Evolutionary conservation across 495 filamentous ascomycete species (phyloP).

Genomic region (Beverwykella pulmonaria): DNA sequence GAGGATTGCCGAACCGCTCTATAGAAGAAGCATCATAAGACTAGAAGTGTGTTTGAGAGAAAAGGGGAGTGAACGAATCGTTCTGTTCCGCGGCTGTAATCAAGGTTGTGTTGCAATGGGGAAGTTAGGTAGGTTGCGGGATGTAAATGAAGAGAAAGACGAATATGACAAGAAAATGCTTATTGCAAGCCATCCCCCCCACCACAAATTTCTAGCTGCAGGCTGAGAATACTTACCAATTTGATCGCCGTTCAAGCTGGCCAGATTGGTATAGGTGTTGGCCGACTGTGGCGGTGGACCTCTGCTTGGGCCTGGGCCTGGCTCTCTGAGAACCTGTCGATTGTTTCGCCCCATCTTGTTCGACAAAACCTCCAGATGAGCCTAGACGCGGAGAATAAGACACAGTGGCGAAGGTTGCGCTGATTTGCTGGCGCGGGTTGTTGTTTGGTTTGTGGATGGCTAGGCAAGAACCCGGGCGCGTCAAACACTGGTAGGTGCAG

Average conservation of each 20-base stretch:
- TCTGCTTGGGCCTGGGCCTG: not conserved
- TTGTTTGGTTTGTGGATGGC: no score
- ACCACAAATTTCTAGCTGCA: not conserved
- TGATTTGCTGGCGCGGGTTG: no score
- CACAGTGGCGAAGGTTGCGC: no score
- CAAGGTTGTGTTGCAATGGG: not conserved
- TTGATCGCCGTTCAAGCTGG: not conserved
- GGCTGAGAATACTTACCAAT: not conserved
- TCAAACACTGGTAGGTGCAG: no score
- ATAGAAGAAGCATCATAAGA: not conserved
- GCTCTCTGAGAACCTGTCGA: not conserved
- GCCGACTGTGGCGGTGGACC: not conserved
- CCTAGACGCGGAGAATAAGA: no score
- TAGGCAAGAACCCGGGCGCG: no score
- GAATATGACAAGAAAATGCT: no score
- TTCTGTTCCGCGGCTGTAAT: no score
- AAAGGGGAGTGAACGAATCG: not conserved
- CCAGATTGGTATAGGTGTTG: not conserved
- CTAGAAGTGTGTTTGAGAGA: not conserved
- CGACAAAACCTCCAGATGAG: no score
- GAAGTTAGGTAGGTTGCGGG: not conserved
- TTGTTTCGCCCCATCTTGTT: not conserved
- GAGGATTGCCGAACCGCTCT: conserved; percentile 7
- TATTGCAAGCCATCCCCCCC: not conserved
- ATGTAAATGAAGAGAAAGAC: not conserved